Evolutionary conservation across 1,139 yeast species (phyloP), one percentile per base, ranked within the genome.

Genomic region (Lodderomyces oxycetoniae): DNA sequence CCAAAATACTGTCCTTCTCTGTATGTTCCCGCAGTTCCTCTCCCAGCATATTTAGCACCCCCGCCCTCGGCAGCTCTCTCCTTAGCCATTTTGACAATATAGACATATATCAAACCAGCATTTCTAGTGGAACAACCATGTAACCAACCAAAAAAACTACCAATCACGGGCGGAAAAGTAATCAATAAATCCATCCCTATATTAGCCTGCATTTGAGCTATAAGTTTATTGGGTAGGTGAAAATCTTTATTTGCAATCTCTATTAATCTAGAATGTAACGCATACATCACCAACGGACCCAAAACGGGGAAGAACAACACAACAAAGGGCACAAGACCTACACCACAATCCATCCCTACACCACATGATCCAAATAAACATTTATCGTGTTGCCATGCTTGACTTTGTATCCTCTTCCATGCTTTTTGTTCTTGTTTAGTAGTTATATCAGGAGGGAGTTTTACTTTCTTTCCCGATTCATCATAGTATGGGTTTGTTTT

Each of bases 121-220:
- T 88, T 89, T 48, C 95, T 63, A 0, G 96, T 84, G n/a, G 94
- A 84, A 50, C 95, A 84, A 1, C 80, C 84, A 53, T 85, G 76
- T 55, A 89, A 44, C 88, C 95, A 89, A 10, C 85, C 66, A 39
- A 87, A 73, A 31, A 87, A 58, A 3, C 78, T 66, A 1, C 97
- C 96, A 25, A 88, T 57, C 3, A 87, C 49, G 0, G 97, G 97
- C 0, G 91, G 80, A 27, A 89, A 61, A 2, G 91, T 71, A 28
- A 88, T 74, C 24, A 84, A 47, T 32, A 88, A 65, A 53, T 88
- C 96, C 44, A 86, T 55, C 10, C 75, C 52, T 30, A 87, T 83
- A 49, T 88, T 83, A 4, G 80, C 79, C 39, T 84, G 78, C 74
- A 88, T 67, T 49, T 84, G 77, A 9, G 84, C 78, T 31, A 74